Percentiles rank a stretch among this genome's conserved stretches.
Evolutionary conservation across 139 green algal species (phyloP).

Genomic region (Limnomonas spitsbergensis): DNA sequence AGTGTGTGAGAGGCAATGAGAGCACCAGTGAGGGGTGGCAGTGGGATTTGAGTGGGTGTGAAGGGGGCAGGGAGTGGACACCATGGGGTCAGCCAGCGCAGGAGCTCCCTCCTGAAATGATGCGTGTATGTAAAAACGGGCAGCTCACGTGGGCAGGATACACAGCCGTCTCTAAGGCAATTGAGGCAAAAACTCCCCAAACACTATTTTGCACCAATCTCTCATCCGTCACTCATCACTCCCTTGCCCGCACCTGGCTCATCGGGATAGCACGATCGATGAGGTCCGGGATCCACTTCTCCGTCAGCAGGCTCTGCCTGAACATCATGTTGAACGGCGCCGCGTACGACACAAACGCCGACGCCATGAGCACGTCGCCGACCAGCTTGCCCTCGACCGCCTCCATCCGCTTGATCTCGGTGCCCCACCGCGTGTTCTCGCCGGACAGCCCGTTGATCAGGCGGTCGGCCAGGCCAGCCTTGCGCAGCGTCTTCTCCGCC

Average conservation of each 20-base stretch:
- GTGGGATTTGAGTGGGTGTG: too few species aligned
- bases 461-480: slow-evolving; percentile 80
- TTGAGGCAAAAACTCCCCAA: too few species aligned
- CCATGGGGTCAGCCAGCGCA: too few species aligned
- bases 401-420: slow-evolving; percentile 72
- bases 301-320: slow-evolving; percentile 59
- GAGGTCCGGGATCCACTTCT: slow-evolving; percentile 79
- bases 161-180: too few species aligned
- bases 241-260: not conserved
- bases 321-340: slow-evolving; percentile 80
- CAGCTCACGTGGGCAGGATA: too few species aligned
- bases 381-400: slow-evolving; percentile 47
- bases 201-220: too few species aligned
- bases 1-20: too few species aligned
- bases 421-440: slow-evolving; percentile 84
- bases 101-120: too few species aligned
- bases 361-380: slow-evolving; percentile 78
- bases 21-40: too few species aligned
- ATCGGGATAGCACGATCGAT: slow-evolving; percentile 67
- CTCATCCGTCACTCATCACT: too few species aligned
- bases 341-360: slow-evolving; percentile 85
- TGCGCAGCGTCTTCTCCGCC: slow-evolving; percentile 79
- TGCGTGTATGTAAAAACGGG: too few species aligned
- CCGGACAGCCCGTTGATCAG: slow-evolving; percentile 85
- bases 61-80: too few species aligned